Evolutionary conservation across 331 rosid genomes (phyloP), one percentile per base, ranked within the genome.

Genomic region (Spiraea crenata): DNA sequence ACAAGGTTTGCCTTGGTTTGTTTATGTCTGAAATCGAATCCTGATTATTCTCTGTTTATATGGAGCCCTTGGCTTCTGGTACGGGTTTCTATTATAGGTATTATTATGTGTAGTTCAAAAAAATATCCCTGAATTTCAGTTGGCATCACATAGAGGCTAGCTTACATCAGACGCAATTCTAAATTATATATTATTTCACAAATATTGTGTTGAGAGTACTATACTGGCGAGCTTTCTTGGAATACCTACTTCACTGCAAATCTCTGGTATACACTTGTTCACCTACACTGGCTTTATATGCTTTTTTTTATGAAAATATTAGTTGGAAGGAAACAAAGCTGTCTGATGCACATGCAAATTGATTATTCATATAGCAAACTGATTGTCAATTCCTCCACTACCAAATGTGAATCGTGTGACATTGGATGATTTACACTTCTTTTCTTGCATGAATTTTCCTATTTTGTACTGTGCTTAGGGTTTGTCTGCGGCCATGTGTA

Each of bases 1-100:
- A 73, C 55, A 64, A 73, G 77, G 77, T 73, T 73, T 63, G 56
- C 13, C 59, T 35, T 0, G 41, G 19, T 39, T 34, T 40, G 13
- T 39, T 20, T 68, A 39, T 68, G 14, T 39, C 12, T 57, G 50
- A 25, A 25, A 25, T 25, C 31, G 31, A 56, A 56, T 44, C 44
- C 60, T 69, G 74, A 56, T 19, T 69, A 8, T 63, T 37, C 35
- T 49, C 10, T 67, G 35, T 37, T 48, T 10, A 8, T 63, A 10
- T 20, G 14, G 40, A 47, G 47, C 35, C 34, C n/a, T 49, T 31
- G 62, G 17, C 13, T 31, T 44, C n/a, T 5, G 0, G 34, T 57
- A 44, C 15, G 45, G 44, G 19, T 70, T 37, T 16, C 14, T 70
- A 56, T 35, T 15, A 42, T 70, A 57, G 65, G 39, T 31, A 19